These are phyloP conservation scores for Ogataea methanolica DNA, from an alignment of 805 yeast genomes.

Conservation along the genomic window DNA sequence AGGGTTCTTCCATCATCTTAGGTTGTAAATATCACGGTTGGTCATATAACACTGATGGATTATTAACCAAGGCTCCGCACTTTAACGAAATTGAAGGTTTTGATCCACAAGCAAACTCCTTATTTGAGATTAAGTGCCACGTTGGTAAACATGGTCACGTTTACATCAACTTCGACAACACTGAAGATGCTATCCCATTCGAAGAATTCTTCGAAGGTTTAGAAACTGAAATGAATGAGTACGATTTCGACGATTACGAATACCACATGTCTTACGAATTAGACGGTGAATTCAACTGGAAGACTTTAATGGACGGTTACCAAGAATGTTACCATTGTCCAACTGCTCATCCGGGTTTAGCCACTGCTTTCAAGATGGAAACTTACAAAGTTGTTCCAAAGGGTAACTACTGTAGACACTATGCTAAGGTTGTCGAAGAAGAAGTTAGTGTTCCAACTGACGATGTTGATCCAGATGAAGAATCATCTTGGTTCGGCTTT, in stretches of 20 bases:
- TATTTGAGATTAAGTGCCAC: constrained; percentile 51
- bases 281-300: constrained; percentile 63
- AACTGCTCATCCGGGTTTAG: constrained; percentile 60
- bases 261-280: constrained; percentile 62
- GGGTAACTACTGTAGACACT: constrained; percentile 56
- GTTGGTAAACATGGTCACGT: constrained; percentile 53
- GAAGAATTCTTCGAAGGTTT: constrained; percentile 50
- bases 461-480: constrained; percentile 31
- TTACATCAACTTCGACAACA: constrained; percentile 49
- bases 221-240: constrained; percentile 48
- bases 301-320: constrained; percentile 63
- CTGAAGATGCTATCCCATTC: constrained; percentile 41
- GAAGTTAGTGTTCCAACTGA: constrained; percentile 25
- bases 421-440: constrained; percentile 47
- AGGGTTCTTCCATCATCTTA: constrained; percentile 52
- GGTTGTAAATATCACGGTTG: constrained; percentile 65
- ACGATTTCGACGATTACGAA: constrained; percentile 56
- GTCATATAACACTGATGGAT: constrained; percentile 60
- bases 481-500: constrained; percentile 50
- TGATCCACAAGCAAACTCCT: constrained; percentile 48
- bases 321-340: constrained; percentile 69
- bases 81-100: constrained; percentile 57
- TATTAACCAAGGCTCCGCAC: constrained; percentile 56
- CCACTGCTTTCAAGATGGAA: constrained; percentile 54
- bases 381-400: constrained; percentile 63